Evolutionary conservation across 352 stramenopile genomes (phyloP).

Genomic region (Globisporangium ultimum): DNA sequence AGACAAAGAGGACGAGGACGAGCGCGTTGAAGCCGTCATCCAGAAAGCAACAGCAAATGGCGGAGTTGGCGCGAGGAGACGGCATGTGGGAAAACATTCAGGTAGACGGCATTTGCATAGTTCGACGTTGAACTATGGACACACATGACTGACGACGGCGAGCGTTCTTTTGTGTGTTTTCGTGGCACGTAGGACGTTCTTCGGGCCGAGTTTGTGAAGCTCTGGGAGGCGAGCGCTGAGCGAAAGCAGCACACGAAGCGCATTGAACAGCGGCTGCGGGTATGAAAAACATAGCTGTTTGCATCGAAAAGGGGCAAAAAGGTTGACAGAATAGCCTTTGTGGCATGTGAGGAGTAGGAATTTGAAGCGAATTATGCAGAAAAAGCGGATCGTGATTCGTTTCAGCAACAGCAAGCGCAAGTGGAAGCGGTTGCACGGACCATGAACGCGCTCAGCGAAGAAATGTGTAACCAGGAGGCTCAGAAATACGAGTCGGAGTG

Average conservation of each 20-base stretch:
- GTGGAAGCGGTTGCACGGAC: constrained; percentile 39
- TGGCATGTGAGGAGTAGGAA: constrained; percentile 9
- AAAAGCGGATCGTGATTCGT: constrained; percentile 4
- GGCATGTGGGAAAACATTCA: constrained; percentile 71
- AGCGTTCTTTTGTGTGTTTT: not conserved
- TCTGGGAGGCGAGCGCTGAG: constrained; percentile 23
- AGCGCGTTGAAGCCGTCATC: too few relatives aligned
- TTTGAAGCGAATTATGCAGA: constrained; percentile 1
- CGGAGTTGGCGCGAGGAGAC: constrained; percentile 41
- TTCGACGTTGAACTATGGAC: too few relatives aligned
- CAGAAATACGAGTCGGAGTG: constrained; percentile 13
- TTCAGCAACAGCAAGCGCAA: constrained; percentile 25
- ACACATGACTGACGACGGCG: not conserved
- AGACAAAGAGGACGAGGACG: too few relatives aligned
- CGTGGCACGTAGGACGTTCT: constrained; percentile 35
- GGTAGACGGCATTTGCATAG: constrained; percentile 14
- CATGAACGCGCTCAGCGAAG: constrained; percentile 44
- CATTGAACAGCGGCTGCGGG: constrained; percentile 10
- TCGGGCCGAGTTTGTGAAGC: constrained; percentile 33
- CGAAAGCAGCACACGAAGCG: constrained; percentile 19
- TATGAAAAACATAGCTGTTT: not conserved
- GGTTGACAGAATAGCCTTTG: not conserved
- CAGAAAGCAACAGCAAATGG: not conserved
- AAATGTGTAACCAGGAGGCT: constrained; percentile 22
- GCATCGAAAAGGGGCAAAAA: too few relatives aligned